These are phyloP conservation scores for Suillus clintonianus DNA, from an alignment of 768 basidiomycete species.

Conservation along the genomic window DNA sequence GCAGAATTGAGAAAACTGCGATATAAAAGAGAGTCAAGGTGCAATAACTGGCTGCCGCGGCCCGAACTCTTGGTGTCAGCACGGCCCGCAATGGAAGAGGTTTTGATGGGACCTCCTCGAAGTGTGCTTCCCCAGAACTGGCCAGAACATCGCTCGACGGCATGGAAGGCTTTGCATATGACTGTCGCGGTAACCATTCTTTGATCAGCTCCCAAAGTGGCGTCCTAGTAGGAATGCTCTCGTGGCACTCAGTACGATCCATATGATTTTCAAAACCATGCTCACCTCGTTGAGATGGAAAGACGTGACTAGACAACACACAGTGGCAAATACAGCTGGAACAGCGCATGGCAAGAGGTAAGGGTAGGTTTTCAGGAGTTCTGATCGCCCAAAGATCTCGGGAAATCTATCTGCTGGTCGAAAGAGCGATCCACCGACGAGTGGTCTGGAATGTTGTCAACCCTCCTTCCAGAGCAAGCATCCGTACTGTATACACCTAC, in stretches of 20 bases:
- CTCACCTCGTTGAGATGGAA: conserved; percentile 57
- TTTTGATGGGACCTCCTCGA: background rate
- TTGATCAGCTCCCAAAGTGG: background rate
- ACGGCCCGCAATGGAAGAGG: conserved; percentile 51
- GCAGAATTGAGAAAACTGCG: conserved; percentile 37
- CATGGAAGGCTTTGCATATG: background rate
- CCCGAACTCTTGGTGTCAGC: conserved; percentile 49
- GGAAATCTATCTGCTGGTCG: conserved; percentile 70
- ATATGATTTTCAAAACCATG: background rate
- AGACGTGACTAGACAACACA: conserved; percentile 51
- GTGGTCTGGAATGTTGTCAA: conserved; percentile 43
- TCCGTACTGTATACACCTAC: conserved; percentile 28
- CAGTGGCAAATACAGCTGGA: conserved; percentile 52
- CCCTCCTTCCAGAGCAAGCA: background rate
- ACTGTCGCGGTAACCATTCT: too few relatives aligned
- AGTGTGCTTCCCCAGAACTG: background rate
- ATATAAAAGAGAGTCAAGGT: too few relatives aligned
- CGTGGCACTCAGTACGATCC: background rate
- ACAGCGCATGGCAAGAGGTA: conserved; percentile 75
- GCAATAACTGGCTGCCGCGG: too few relatives aligned
- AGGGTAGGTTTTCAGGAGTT: conserved; percentile 64
- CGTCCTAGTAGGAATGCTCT: background rate
- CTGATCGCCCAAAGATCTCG: conserved; percentile 49
- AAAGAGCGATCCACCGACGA: conserved; percentile 67
- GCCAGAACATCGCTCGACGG: background rate